Base-by-base conservation (phyloP, 1,284 basidiomycete genomes). In the Malassezia slooffiae region DNA sequence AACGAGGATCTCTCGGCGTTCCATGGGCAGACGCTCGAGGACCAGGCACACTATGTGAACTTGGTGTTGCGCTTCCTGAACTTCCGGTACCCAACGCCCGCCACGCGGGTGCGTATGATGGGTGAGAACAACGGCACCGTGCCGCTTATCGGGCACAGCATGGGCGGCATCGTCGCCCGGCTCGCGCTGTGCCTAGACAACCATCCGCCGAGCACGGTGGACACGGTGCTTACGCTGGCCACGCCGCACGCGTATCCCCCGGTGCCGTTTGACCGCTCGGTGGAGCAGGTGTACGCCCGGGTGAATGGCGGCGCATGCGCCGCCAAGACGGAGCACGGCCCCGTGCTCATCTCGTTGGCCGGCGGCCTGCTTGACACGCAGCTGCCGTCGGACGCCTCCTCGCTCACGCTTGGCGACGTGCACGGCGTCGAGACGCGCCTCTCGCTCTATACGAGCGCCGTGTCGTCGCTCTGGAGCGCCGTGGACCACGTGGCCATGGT, bases 1-100 rank as follows among this genome's bases (percentile, higher is more conserved):
- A 95, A 96, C 65, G 91, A 97, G 70, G 93, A 96, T 63, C 80
- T 96, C 31, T 89, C 88, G 3, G 93, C 93, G 0, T 85, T 97
- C 57, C 88, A 96, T 71, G 87, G 87, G 0, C 77, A 81, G 2
- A 96, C 89, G 0, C 74, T 97, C 6, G 77, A 81, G 38, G 79
- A 86, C 5, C 85, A 99, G 71, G 83, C 81, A 16, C 71, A 74
- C 13, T 97, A 86, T 70, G 76, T 86, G 13, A 75, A 78, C 21
- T 74, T 77, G 34, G 81, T 82, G 5, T 77, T 95, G 37, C 71
- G 74, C 4, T 85, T 84, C 55, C 82, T 97, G 40, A 76, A 88
- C 23, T 79, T 79, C 0, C 72, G 79, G 21, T 96, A 96, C 65
- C 79, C 78, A 1, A 53, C 73, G 2, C 67, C 38, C 2, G 43